Percentiles rank a stretch among this genome's conserved stretches.
Evolutionary conservation across 2,329 filamentous ascomycete species (phyloP).

Genomic region (Elsinoe perseae): DNA sequence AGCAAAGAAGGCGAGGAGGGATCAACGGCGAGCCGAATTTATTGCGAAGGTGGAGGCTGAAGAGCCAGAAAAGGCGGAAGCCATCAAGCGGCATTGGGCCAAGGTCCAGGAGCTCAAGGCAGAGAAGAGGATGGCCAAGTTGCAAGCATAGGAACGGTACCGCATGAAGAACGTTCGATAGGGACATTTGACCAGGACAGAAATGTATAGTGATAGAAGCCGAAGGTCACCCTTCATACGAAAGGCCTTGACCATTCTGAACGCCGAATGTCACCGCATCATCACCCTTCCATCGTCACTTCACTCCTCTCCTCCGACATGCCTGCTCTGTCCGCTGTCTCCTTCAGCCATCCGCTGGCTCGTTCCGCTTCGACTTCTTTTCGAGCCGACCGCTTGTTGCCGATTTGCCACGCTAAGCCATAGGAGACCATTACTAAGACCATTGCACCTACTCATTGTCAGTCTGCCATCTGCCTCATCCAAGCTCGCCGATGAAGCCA

Average conservation of each 20-base stretch:
- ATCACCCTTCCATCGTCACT: not conserved
- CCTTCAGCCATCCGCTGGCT: too few relatives aligned
- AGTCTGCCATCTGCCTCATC: too few relatives aligned
- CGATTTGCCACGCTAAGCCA: too few relatives aligned
- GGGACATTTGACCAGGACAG: not conserved
- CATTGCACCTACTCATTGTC: too few relatives aligned
- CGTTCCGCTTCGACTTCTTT: too few relatives aligned
- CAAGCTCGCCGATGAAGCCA: too few relatives aligned
- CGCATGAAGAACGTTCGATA: not conserved
- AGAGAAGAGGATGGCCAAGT: not conserved
- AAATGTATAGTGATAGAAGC: not conserved
- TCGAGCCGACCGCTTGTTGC: too few relatives aligned
- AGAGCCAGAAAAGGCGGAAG: constrained; percentile 2
- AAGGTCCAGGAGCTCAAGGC: not conserved
- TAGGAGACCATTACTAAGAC: too few relatives aligned
- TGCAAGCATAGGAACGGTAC: not conserved
- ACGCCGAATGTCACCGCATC: not conserved
- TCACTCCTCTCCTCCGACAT: not conserved
- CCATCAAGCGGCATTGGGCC: constrained; percentile 4
- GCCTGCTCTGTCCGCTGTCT: too few relatives aligned
- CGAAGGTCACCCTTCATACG: not conserved
- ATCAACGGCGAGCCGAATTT: not conserved
- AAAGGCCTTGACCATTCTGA: not conserved
- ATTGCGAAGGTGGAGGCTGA: constrained; percentile 9
- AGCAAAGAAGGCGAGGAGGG: not conserved